These are phyloP conservation scores for Prosopis cineraria DNA, from an alignment of 306 rosid genomes.

Conservation along the genomic window DNA sequence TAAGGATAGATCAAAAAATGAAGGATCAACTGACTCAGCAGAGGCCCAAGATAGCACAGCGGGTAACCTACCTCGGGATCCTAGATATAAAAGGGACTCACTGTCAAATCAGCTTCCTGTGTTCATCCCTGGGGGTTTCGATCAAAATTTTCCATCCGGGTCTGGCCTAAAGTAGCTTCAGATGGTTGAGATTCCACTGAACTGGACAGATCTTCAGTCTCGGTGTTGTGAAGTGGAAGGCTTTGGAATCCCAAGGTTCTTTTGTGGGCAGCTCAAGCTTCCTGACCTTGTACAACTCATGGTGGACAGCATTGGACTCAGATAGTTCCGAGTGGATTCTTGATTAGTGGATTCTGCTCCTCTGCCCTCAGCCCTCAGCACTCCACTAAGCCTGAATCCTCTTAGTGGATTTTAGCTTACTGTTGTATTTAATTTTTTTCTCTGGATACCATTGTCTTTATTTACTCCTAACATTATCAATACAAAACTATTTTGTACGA, in stretches of 20 bases:
- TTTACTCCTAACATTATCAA: neutral
- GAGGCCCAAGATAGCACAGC: constrained; percentile 59
- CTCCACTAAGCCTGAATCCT: constrained; percentile 25
- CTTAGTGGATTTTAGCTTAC: constrained; percentile 22
- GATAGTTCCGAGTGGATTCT: constrained; percentile 17
- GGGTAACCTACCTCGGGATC: constrained; percentile 60
- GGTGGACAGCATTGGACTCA: constrained; percentile 33
- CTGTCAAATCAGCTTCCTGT: constrained; percentile 92
- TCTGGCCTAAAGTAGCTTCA: constrained; percentile 53
- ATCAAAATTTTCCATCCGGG: constrained; percentile 56
- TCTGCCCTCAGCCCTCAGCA: constrained; percentile 17
- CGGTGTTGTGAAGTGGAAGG: constrained; percentile 33
- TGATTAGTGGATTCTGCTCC: constrained; percentile 30
- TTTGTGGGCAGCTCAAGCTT: constrained; percentile 23
- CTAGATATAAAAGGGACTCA: constrained; percentile 81
- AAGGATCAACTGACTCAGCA: constrained; percentile 45
- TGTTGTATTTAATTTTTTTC: constrained; percentile 18
- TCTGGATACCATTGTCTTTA: constrained; percentile 13
- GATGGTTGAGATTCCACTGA: constrained; percentile 43
- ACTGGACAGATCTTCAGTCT: constrained; percentile 27
- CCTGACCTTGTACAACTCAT: constrained; percentile 16
- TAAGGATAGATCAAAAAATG: constrained; percentile 68
- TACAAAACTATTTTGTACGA: neutral
- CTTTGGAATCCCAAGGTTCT: constrained; percentile 24
- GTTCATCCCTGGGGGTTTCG: constrained; percentile 80